Percentiles rank a stretch among this genome's conserved stretches.
phyloP scores from a whole-genome alignment of 1,139 yeast genomes.

The Yamadazyma kanchanaburiensis region DNA sequence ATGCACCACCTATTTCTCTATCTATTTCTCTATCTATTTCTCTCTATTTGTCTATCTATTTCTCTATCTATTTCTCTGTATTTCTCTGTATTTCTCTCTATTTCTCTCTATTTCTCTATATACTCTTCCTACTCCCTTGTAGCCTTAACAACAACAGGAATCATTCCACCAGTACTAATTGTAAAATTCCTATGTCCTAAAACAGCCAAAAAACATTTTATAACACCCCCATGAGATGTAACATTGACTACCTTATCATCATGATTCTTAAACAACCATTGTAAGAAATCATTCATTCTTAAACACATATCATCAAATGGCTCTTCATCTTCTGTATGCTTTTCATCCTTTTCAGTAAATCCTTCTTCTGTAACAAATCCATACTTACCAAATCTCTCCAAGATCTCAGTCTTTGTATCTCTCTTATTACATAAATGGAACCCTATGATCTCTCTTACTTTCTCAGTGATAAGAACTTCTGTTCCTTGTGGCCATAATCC shows the following conservation, averaged over 20 bases:
- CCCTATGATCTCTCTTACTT: conserved; percentile 66
- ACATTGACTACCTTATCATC: conserved; percentile 35
- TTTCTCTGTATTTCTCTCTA: no score
- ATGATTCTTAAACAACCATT: conserved; percentile 23
- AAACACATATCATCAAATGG: conserved; percentile 41
- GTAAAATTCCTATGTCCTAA: conserved; percentile 54
- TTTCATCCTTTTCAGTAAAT: conserved; percentile 46
- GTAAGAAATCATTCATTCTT: conserved; percentile 48
- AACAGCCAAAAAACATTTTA: conserved; percentile 53
- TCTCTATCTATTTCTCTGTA: no score
- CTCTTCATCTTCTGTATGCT: conserved; percentile 28
- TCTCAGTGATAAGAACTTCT: conserved; percentile 46
- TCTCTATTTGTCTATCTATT: no score
- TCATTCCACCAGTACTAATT: conserved; percentile 65
- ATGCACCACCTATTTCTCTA: no score
- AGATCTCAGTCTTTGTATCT: conserved; percentile 30
- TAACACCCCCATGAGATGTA: conserved; percentile 66
- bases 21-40: no score
- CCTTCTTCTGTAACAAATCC: conserved; percentile 34
- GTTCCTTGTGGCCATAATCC: conserved; percentile 30
- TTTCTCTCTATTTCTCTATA: no score
- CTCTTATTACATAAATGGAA: conserved; percentile 68
- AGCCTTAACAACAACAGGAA: conserved; percentile 55
- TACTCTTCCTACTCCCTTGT: conserved; percentile 14
- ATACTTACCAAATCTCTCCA: conserved; percentile 13